A percentile compares a stretch with the other conserved stretches of the same genome.
These are phyloP conservation scores for Mytilinidion resinicola DNA, from an alignment of 495 filamentous ascomycete genomes.

Conservation along the genomic window DNA sequence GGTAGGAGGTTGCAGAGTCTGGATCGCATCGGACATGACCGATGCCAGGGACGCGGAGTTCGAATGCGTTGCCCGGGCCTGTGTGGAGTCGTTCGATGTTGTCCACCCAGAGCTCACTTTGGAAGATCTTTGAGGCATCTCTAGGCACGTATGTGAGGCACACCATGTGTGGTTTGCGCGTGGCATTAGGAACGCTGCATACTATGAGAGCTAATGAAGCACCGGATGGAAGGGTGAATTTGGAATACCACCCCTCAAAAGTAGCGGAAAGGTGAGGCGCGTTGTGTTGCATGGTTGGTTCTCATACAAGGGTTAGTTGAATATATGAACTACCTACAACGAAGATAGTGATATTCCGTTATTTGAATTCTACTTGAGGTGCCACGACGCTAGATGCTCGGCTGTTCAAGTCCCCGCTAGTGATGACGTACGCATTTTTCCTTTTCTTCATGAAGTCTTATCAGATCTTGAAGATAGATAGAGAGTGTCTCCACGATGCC, in stretches of 20 bases:
- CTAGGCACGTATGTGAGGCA: constrained; percentile 43
- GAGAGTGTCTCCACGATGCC: too few species aligned
- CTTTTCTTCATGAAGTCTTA: not conserved
- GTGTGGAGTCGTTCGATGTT: constrained; percentile 23
- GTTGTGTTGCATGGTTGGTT: constrained; percentile 29
- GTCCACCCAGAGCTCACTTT: constrained; percentile 32
- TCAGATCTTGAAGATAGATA: too few species aligned
- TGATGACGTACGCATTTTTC: not conserved
- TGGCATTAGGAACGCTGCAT: constrained; percentile 34
- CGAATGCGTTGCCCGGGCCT: constrained; percentile 26
- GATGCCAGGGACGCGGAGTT: constrained; percentile 29
- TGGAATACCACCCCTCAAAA: constrained; percentile 47
- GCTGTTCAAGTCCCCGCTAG: too few species aligned
- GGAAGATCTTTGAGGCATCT: constrained; percentile 27
- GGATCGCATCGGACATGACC: constrained; percentile 24
- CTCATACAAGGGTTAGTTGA: not conserved
- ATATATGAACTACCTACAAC: constrained; percentile 3
- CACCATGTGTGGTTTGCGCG: constrained; percentile 33
- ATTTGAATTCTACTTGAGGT: too few species aligned
- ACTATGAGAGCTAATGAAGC: constrained; percentile 35
- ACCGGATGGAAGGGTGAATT: constrained; percentile 39
- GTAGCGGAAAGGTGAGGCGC: constrained; percentile 34
- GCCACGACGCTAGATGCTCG: too few species aligned
- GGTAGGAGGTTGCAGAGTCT: constrained; percentile 29
- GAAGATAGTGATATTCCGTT: not conserved